These are phyloP conservation scores for Micractinium sp. DNA, from an alignment of 139 green algal species.

Conservation along the genomic window DNA sequence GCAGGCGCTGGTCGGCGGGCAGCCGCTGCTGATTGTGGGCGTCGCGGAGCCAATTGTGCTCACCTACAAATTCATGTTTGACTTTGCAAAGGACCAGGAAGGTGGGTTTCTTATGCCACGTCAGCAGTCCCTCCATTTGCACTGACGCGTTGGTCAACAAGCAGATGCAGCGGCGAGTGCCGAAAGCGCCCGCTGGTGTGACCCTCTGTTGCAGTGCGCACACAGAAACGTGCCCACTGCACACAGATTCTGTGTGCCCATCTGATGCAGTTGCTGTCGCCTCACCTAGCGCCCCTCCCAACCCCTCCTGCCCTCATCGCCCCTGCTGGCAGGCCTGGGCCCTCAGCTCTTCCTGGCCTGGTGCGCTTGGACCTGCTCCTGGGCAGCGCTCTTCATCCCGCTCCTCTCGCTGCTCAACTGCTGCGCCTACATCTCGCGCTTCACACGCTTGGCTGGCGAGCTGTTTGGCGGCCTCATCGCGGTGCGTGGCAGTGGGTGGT, in stretches of 20 bases:
- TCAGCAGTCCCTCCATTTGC: too few species aligned
- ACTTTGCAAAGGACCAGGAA: slow-evolving; percentile 52
- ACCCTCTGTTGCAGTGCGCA: too few species aligned
- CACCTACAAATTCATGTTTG: slow-evolving; percentile 83
- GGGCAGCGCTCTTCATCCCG: slow-evolving; percentile 70
- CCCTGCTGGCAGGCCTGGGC: slow-evolving; percentile 21
- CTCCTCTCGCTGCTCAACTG: slow-evolving; percentile 60
- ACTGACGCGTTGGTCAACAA: too few species aligned
- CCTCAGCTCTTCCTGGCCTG: slow-evolving; percentile 72
- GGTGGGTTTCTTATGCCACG: slow-evolving; percentile 11
- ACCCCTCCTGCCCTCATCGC: too few species aligned
- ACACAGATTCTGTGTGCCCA: too few species aligned
- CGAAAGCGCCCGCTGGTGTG: too few species aligned
- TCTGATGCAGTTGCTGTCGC: too few species aligned
- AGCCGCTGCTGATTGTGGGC: slow-evolving; percentile 93
- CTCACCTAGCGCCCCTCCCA: too few species aligned
- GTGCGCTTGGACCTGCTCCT: slow-evolving; percentile 79
- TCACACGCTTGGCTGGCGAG: slow-evolving; percentile 89
- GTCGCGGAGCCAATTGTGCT: slow-evolving; percentile 91
- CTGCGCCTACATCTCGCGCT: slow-evolving; percentile 62
- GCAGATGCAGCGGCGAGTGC: too few species aligned
- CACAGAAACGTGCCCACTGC: too few species aligned
- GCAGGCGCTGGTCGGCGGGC: slow-evolving; percentile 83
- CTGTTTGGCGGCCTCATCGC: slow-evolving; percentile 92
- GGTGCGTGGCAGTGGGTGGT: not conserved